A percentile compares a stretch with the other conserved stretches of the same genome.
phyloP scores from a whole-genome alignment of 2,329 filamentous ascomycete species.

The Aspergillus persii region DNA sequence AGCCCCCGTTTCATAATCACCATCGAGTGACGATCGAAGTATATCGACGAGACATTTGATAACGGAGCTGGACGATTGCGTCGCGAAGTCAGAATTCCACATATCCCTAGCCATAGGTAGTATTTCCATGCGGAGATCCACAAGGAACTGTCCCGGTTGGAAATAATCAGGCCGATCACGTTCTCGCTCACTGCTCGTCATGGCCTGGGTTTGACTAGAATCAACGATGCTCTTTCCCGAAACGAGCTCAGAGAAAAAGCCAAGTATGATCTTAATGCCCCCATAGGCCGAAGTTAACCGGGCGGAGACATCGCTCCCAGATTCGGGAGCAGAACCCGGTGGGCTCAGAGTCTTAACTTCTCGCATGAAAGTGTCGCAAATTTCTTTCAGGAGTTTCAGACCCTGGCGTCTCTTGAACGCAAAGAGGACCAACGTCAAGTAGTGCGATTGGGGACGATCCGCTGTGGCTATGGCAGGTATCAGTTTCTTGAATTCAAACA shows the following conservation, averaged over 20 bases:
- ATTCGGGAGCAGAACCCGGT: slow-evolving; percentile 39
- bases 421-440: slow-evolving; percentile 71
- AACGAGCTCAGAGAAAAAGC: slow-evolving; percentile 73
- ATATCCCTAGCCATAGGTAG: slow-evolving; percentile 72
- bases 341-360: slow-evolving; percentile 53
- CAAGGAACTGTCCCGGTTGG: slow-evolving; percentile 70
- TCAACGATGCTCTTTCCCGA: slow-evolving; percentile 79
- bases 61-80: slow-evolving; percentile 73
- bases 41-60: slow-evolving; percentile 81
- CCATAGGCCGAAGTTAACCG: slow-evolving; percentile 54
- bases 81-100: slow-evolving; percentile 82
- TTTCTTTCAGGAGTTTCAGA: slow-evolving; percentile 68
- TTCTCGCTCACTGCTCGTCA: slow-evolving; percentile 55
- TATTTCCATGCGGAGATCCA: slow-evolving; percentile 79
- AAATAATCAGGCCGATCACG: slow-evolving; percentile 61
- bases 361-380: slow-evolving; percentile 67
- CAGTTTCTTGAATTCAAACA: slow-evolving; percentile 4
- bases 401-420: slow-evolving; percentile 83
- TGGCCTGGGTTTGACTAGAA: slow-evolving; percentile 60
- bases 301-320: slow-evolving; percentile 40
- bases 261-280: slow-evolving; percentile 77
- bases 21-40: slow-evolving; percentile 71
- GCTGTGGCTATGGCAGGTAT: slow-evolving; percentile 35
- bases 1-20: slow-evolving; percentile 70
- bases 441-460: slow-evolving; percentile 51